Evolutionary conservation across 179 eudicot species (phyloP).

Genomic region (Patellifolia procumbens): DNA sequence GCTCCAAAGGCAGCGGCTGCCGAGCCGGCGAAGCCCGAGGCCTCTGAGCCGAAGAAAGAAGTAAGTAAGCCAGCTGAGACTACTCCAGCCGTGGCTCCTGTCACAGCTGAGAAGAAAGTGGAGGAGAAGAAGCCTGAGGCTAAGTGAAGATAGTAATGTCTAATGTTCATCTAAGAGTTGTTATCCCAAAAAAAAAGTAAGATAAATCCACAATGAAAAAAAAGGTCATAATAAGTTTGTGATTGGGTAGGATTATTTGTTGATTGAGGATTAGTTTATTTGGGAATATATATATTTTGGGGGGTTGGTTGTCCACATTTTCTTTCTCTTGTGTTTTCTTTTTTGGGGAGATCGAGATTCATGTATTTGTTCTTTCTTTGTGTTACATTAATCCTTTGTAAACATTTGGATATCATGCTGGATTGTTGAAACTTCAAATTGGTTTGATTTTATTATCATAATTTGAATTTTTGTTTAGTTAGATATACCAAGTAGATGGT

Average conservation of each 20-base stretch:
- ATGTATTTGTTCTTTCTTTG: not conserved
- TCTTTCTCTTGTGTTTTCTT: not conserved
- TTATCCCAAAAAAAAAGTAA: not conserved
- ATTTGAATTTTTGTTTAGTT: not conserved
- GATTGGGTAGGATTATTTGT: not conserved
- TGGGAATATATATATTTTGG: not conserved
- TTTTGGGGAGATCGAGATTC: not conserved
- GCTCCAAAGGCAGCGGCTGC: slow-evolving; percentile 20
- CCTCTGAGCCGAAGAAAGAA: slow-evolving; percentile 23
- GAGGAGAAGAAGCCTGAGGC: slow-evolving; percentile 17
- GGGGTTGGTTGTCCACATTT: not conserved
- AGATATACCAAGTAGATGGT: too few relatives aligned
- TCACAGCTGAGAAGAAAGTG: slow-evolving; percentile 23
- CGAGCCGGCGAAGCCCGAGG: slow-evolving; percentile 26
- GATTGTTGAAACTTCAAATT: not conserved
- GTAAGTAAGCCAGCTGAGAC: slow-evolving; percentile 21
- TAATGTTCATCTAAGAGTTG: not conserved
- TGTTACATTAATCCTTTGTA: not conserved
- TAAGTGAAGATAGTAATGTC: slow-evolving; percentile 22
- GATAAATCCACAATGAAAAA: not conserved
- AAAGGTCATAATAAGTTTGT: not conserved
- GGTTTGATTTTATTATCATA: not conserved
- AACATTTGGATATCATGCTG: not conserved
- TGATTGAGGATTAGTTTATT: not conserved
- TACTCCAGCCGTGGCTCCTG: not conserved